Conservation (phyloP, 1,284 basidiomycete genomes). For the Pseudozyma sp. region DNA sequence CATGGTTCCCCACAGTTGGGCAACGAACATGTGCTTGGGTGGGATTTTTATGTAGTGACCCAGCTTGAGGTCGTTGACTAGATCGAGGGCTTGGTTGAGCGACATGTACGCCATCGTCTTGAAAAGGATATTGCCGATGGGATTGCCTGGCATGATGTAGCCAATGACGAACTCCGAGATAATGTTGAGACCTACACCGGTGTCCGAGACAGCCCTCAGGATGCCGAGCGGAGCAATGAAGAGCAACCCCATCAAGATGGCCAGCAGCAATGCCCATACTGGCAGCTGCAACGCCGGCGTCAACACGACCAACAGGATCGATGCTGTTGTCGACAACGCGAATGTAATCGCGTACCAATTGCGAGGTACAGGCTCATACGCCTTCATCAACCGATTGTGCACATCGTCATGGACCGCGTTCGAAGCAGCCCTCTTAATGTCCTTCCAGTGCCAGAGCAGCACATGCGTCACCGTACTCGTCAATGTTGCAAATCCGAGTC, state of each 20-base stretch:
- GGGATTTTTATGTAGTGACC: conserved; percentile 69
- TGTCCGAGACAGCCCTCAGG: conserved; percentile 72
- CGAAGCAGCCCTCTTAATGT: conserved; percentile 70
- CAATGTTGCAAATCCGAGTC: conserved; percentile 71
- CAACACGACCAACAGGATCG: conserved; percentile 71
- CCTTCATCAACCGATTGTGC: conserved; percentile 67
- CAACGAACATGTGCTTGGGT: conserved; percentile 72
- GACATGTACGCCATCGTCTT: conserved; percentile 71
- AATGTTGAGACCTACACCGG: conserved; percentile 70
- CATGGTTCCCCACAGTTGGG: conserved; percentile 71
- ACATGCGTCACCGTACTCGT: conserved; percentile 72
- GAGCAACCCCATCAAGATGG: conserved; percentile 70
- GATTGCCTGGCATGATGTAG: conserved; percentile 72
- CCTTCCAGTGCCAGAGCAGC: conserved; percentile 72
- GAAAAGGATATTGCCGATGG: conserved; percentile 70
- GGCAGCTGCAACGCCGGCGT: conserved; percentile 71
- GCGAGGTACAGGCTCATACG: conserved; percentile 63
- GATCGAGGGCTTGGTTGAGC: conserved; percentile 67
- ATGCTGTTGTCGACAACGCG: conserved; percentile 58
- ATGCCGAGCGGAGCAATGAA: conserved; percentile 71
- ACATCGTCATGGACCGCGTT: conserved; percentile 67
- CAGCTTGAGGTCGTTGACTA: conserved; percentile 72
- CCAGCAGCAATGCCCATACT: conserved; percentile 71
- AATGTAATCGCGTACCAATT: conserved; percentile 67
- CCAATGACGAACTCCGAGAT: conserved; percentile 72